Evolutionary conservation across 108 stramenopile genomes (phyloP).

Genomic region (Cyclotella cryptica): DNA sequence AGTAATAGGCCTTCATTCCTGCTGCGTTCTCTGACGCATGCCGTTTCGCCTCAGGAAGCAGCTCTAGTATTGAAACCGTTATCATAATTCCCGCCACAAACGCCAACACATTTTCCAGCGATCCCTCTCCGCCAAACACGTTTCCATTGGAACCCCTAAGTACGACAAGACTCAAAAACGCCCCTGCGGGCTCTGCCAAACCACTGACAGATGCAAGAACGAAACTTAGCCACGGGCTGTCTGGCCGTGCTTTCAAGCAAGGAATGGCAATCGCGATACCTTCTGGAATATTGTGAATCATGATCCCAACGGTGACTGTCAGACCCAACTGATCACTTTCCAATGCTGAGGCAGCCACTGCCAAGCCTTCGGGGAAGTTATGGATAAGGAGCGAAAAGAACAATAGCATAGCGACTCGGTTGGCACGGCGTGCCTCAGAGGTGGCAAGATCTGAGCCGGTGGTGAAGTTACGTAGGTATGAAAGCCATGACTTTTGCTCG

Average conservation of each 20-base stretch:
- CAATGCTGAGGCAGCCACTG: conserved; percentile 73
- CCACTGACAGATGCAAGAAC: conserved; percentile 74
- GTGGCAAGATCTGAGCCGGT: conserved; percentile 58
- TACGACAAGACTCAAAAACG: conserved; percentile 62
- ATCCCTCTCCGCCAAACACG: conserved; percentile 29
- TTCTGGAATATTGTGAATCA: conserved; percentile 89
- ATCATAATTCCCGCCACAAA: conserved; percentile 90
- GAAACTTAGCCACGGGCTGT: conserved; percentile 78
- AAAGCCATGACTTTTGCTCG: conserved; percentile 18
- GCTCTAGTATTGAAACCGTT: conserved; percentile 74
- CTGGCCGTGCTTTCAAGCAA: conserved; percentile 80
- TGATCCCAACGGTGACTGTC: conserved; percentile 80
- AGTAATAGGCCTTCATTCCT: conserved; percentile 38
- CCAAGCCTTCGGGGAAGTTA: conserved; percentile 88
- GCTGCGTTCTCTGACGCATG: conserved; percentile 37
- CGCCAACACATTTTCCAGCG: conserved; percentile 81
- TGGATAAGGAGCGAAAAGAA: conserved; percentile 76
- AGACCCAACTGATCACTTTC: conserved; percentile 76
- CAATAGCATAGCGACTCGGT: conserved; percentile 81
- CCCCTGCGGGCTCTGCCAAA: conserved; percentile 80
- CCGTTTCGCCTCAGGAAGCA: conserved; percentile 78
- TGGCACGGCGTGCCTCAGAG: conserved; percentile 64
- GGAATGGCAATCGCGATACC: conserved; percentile 87
- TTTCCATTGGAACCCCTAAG: conserved; percentile 34
- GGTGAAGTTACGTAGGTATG: conserved; percentile 27